Evolutionary conservation across 495 filamentous ascomycete genomes (phyloP).

Genomic region (Neurospora pannonica): DNA sequence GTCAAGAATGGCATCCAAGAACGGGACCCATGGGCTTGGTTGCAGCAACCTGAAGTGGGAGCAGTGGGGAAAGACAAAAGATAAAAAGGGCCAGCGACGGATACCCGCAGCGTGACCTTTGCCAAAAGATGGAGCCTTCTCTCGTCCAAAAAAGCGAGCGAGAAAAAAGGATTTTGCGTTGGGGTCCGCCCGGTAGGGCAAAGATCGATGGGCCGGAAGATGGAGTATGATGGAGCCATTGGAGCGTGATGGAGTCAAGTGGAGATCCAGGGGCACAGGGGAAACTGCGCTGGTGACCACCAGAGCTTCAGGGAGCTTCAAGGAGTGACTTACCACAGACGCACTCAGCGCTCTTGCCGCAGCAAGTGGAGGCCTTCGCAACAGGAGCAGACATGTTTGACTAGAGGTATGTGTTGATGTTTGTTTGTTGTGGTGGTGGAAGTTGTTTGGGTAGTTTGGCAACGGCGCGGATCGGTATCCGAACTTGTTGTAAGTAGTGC

Average conservation of each 20-base stretch:
- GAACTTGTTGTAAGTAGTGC: not conserved
- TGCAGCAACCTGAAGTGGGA: not conserved
- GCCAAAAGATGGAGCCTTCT: not conserved
- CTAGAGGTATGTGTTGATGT: not conserved
- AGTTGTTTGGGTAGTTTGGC: not conserved
- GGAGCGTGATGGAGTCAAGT: not conserved
- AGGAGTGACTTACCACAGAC: slow-evolving; percentile 36
- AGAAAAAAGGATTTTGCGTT: not conserved
- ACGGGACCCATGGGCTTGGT: not conserved
- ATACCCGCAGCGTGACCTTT: not conserved
- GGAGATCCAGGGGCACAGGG: not conserved
- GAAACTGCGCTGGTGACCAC: not conserved
- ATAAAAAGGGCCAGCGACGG: not conserved
- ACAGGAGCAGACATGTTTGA: slow-evolving; percentile 13
- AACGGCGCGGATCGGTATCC: not conserved
- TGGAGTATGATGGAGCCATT: not conserved
- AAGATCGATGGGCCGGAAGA: not conserved
- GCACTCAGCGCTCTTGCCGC: slow-evolving; percentile 40
- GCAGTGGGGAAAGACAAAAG: not conserved
- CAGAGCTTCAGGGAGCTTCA: not conserved
- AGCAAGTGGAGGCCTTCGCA: slow-evolving; percentile 36
- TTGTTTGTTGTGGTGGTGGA: not conserved
- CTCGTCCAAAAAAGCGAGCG: not conserved
- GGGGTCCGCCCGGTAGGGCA: not conserved
- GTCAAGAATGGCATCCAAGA: not conserved